A percentile compares a stretch with the other conserved stretches of the same genome.
Evolutionary conservation across 306 rosid species (phyloP).

Genomic region (Coriaria nepalensis): DNA sequence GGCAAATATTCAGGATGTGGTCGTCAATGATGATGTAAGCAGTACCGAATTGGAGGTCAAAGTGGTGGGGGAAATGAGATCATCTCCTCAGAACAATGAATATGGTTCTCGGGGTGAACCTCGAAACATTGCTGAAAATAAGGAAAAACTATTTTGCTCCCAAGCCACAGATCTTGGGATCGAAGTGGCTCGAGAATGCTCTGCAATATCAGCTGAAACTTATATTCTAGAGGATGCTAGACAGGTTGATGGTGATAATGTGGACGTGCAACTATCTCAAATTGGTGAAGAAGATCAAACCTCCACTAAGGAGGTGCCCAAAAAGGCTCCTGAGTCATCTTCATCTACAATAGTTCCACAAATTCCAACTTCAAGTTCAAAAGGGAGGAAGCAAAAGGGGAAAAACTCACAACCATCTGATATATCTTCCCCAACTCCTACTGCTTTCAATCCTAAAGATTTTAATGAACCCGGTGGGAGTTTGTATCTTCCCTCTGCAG

Average conservation of each 20-base stretch:
- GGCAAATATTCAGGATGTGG: conserved; percentile 54
- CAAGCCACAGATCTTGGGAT: conserved; percentile 97
- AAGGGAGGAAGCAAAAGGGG: conserved; percentile 67
- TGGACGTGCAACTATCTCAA: conserved; percentile 29
- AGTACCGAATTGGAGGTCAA: conserved; percentile 77
- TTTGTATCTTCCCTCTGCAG: conserved; percentile 38
- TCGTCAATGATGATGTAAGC: conserved; percentile 39
- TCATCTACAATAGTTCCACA: conserved; percentile 24
- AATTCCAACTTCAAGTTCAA: conserved; percentile 39
- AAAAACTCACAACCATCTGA: conserved; percentile 58
- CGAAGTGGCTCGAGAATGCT: conserved; percentile 77
- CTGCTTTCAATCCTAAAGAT: conserved; percentile 41
- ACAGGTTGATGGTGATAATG: conserved; percentile 31
- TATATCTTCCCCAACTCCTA: conserved; percentile 38
- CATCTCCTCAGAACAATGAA: conserved; percentile 42
- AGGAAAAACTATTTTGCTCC: conserved; percentile 71
- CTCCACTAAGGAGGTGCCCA: conserved; percentile 42
- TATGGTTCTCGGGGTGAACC: conserved; percentile 40
- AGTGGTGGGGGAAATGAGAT: conserved; percentile 61
- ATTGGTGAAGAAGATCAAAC: conserved; percentile 47
- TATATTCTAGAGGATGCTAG: conserved; percentile 36
- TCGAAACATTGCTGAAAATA: conserved; percentile 39
- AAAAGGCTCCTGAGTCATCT: conserved; percentile 47
- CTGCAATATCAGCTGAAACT: conserved; percentile 50
- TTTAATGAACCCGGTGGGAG: conserved; percentile 46